These are phyloP conservation scores for Collybia sp. DNA, from an alignment of 768 basidiomycete genomes.

Conservation along the genomic window DNA sequence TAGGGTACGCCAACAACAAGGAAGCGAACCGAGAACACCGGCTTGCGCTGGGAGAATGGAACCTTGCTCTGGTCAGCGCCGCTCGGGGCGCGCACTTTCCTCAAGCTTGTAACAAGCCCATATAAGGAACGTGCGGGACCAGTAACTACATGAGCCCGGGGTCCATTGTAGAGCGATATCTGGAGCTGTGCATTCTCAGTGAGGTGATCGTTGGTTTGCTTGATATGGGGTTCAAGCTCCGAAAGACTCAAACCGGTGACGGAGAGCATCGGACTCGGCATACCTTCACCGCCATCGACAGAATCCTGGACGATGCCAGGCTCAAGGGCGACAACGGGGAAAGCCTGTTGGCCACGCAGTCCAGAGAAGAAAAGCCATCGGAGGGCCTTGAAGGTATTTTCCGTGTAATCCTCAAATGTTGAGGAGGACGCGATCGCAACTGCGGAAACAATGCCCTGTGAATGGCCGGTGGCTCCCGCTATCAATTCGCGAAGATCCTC, in stretches of 20 bases:
- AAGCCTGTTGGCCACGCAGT: slow-evolving; percentile 88
- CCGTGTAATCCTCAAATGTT: slow-evolving; percentile 67
- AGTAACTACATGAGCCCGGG: slow-evolving; percentile 87
- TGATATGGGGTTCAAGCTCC: slow-evolving; percentile 77
- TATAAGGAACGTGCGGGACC: slow-evolving; percentile 90
- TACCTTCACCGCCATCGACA: slow-evolving; percentile 89
- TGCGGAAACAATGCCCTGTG: slow-evolving; percentile 96
- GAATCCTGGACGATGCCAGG: slow-evolving; percentile 84
- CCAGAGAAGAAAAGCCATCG: slow-evolving; percentile 93
- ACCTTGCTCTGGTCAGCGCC: slow-evolving; percentile 92
- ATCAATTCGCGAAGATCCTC: slow-evolving; percentile 75
- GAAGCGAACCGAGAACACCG: slow-evolving; percentile 90
- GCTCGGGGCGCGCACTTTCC: slow-evolving; percentile 83
- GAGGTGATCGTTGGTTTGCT: slow-evolving; percentile 85
- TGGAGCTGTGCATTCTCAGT: slow-evolving; percentile 71
- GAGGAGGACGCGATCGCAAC: slow-evolving; percentile 79
- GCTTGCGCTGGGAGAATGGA: slow-evolving; percentile 92
- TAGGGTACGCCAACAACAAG: slow-evolving; percentile 95
- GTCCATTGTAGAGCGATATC: slow-evolving; percentile 91
- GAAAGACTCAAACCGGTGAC: slow-evolving; percentile 77
- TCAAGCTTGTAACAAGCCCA: slow-evolving; percentile 86
- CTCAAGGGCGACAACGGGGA: slow-evolving; percentile 88
- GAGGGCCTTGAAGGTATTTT: slow-evolving; percentile 79
- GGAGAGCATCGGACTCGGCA: slow-evolving; percentile 90
- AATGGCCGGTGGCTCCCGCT: slow-evolving; percentile 91